These are phyloP conservation scores for Cyberlindnera bimundalis DNA, from an alignment of 805 yeast genomes.

Conservation along the genomic window DNA sequence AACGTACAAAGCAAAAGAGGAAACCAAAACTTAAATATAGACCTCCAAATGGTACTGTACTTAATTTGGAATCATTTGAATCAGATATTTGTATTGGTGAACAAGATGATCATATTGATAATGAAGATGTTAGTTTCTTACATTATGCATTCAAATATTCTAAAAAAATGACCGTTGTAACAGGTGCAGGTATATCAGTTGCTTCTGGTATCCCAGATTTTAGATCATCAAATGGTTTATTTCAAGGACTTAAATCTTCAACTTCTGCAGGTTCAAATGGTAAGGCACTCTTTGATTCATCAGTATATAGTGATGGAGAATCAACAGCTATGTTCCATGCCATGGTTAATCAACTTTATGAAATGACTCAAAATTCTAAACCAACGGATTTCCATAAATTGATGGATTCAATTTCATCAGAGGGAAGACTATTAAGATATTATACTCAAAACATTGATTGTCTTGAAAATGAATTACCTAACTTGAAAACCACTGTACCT, in stretches of 20 bases:
- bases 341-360: constrained; percentile 62
- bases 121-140: constrained; percentile 45
- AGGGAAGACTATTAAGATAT: constrained; percentile 63
- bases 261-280: constrained; percentile 43
- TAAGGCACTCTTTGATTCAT: constrained; percentile 75
- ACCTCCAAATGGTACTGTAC: constrained; percentile 43
- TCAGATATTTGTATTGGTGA: constrained; percentile 26
- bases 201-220: constrained; percentile 90
- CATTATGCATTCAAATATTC: constrained; percentile 53
- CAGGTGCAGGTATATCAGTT: constrained; percentile 92
- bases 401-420: constrained; percentile 54
- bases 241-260: constrained; percentile 45
- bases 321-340: constrained; percentile 66
- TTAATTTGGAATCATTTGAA: constrained; percentile 33
- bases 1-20: constrained; percentile 25
- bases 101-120: constrained; percentile 32
- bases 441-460: constrained; percentile 91
- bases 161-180: constrained; percentile 56
- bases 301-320: constrained; percentile 63
- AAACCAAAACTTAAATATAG: constrained; percentile 45
- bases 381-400: constrained; percentile 77
- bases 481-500: constrained; percentile 49
- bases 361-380: constrained; percentile 47
- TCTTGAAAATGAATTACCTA: constrained; percentile 57
- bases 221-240: constrained; percentile 75